Base-by-base conservation (phyloP, 768 basidiomycete species). In the Rhodotorula sphaerocarpa region DNA sequence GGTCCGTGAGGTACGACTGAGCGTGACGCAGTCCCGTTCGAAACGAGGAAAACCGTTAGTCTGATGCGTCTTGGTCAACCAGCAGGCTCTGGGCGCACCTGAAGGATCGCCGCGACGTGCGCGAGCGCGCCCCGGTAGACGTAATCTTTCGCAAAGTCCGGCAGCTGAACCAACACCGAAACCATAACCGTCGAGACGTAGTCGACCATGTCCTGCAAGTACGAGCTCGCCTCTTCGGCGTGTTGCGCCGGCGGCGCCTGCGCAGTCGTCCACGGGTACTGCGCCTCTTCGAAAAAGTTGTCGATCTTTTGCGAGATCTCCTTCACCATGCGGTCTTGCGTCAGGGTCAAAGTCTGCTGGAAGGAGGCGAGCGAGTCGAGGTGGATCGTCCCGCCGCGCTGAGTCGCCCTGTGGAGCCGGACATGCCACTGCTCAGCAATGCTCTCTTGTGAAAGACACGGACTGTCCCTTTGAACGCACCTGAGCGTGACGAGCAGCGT, bases 151-250 rank as follows among this genome's bases (percentile, higher is more conserved):
- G 91, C 87, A 28, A 65, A 65, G 41, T 69, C 64, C 59, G 87
- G 85, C 76, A 97, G 63, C 80, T 82, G 69, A 86, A 83, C 61
- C 83, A 89, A 75, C 3, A 77, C 76, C 48, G 73, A 74, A 60
- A 97, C 95, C 51, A 99, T 90, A 58, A 95, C 88, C 3, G 92
- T 95, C 43, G 86, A 92, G 55, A 97, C 80, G 87, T 92, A 99
- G 74, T 90, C 91, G 74, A 93, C 83, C 71, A 97, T 82, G 75
- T 96, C 93, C 74, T 90, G 86, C 5, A 97, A 80, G 75, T 96
- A 96, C 82, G 86, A 86, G 81, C 89, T 92, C 47, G 92, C 90
- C 41, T 83, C 83, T 47, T 16, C 27, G 7, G 43, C 47, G 12
- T 23, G 25, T 4, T 66, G 63, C 1, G 69, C 82, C 16, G 78